Evolutionary conservation across 345 rosid genomes (phyloP), one percentile per base, ranked within the genome.

Genomic region (Jatropha curcas): DNA sequence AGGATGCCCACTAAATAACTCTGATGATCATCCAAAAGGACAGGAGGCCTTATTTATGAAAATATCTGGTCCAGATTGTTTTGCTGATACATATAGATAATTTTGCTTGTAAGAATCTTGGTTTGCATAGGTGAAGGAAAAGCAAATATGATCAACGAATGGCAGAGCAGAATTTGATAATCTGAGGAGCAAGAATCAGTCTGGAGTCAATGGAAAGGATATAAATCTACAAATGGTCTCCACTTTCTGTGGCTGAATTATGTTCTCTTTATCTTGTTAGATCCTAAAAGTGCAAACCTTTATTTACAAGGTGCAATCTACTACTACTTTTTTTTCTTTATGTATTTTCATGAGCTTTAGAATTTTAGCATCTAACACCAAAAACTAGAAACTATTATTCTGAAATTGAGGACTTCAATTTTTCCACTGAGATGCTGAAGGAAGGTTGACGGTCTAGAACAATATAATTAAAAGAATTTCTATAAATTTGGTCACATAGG

Each of bases 281-380:
- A 13, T 74, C 61, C 56, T 46, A 46, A 72, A 77, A 74, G 74
- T 55, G 65, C 60, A 73, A 71, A 78, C n/a, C n/a, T n/a, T n/a
- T n/a, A n/a, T n/a, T n/a, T n/a, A n/a, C n/a, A n/a, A n/a, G n/a
- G 65, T 77, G 77, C 67, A 52, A 25, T 71, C 33, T 45, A 67
- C 20, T 50, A 34, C 35, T 68, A 22, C 66, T 67, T 31, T 33
- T 14, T 19, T 25, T 4, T 20, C 10, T 58, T 28, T 28, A 30
- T 60, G 39, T 19, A 33, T 33, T 60, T 33, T 60, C 41, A 10
- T 60, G 43, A 33, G 25, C 3, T 58, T 17, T 28, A 19, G n/a
- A 5, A 4, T 27, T 58, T 57, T 57, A 9, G 17, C 35, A 14
- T 30, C 24, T n/a, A 20, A 25, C 5, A 16, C 53, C 4, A 17